Evolutionary conservation across 208 protist genomes (phyloP).

Genomic region (Angomonas deanei): DNA sequence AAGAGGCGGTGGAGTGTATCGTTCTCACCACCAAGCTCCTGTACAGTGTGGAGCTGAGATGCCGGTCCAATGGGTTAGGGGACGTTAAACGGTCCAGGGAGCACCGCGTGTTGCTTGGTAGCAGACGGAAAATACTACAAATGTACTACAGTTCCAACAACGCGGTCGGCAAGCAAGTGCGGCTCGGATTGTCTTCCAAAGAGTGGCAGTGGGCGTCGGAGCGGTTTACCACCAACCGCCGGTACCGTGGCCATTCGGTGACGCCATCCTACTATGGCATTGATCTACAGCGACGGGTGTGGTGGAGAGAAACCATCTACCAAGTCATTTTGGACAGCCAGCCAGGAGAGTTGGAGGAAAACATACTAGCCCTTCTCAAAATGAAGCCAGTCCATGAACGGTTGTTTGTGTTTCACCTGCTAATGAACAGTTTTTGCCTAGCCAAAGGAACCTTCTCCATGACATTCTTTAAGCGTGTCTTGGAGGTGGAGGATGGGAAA

Average conservation of each 20-base stretch:
- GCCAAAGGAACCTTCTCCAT: not conserved
- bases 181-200: constrained; percentile 19
- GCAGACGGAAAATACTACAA: constrained; percentile 6
- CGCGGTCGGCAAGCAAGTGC: constrained; percentile 36
- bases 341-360: not conserved
- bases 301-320: not conserved
- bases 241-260: not conserved
- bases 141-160: constrained; percentile 23
- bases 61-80: not conserved
- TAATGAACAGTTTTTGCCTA: constrained; percentile 11
- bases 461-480: constrained; percentile 8
- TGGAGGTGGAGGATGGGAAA: not conserved
- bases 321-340: not conserved
- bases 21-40: constrained; percentile 7
- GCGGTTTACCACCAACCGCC: constrained; percentile 12
- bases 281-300: not conserved
- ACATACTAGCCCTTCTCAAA: not conserved
- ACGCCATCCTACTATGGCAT: not conserved
- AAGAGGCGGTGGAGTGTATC: constrained; percentile 7
- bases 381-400: not conserved
- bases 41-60: not conserved
- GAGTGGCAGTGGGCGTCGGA: constrained; percentile 25
- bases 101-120: not conserved
- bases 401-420: constrained; percentile 8
- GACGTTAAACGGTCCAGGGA: not conserved